These are phyloP conservation scores for Tripterygium wilfordii DNA, from an alignment of 177 flowering plant species.

Conservation along the genomic window DNA sequence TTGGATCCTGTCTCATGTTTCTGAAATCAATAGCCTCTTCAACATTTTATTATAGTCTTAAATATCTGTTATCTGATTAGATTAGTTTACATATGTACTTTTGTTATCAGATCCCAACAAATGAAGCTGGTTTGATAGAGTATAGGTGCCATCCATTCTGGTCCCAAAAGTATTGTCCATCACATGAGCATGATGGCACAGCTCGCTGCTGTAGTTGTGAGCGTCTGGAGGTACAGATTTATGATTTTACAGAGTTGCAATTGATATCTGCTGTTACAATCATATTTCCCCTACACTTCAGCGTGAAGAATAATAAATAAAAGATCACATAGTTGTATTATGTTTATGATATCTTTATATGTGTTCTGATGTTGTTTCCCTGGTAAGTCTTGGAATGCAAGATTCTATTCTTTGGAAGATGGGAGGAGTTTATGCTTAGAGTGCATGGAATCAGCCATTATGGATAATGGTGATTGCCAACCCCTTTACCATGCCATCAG, in stretches of 20 bases:
- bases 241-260: background rate
- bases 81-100: background rate
- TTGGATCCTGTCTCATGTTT: no score
- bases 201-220: slow-evolving; percentile 97
- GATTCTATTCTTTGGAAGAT: slow-evolving; percentile 71
- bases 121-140: slow-evolving; percentile 87
- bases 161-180: slow-evolving; percentile 93
- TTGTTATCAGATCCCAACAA: no score
- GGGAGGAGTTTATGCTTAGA: slow-evolving; percentile 88
- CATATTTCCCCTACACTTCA: background rate
- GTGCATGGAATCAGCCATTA: slow-evolving; percentile 92
- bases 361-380: no score
- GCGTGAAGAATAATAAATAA: no score
- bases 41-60: no score
- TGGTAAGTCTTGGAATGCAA: slow-evolving; percentile 61
- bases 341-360: no score
- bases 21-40: no score
- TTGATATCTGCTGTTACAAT: background rate
- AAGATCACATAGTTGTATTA: no score
- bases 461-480: slow-evolving; percentile 96
- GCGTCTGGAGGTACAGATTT: slow-evolving; percentile 73
- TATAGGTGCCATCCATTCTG: slow-evolving; percentile 96
- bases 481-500: slow-evolving; percentile 84
- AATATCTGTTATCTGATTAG: no score
- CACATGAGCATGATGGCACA: slow-evolving; percentile 83